Percentiles rank a stretch among this genome's conserved stretches.
phyloP scores from a whole-genome alignment of 2,329 filamentous ascomycete species.

The Ophiocordyceps australis region DNA sequence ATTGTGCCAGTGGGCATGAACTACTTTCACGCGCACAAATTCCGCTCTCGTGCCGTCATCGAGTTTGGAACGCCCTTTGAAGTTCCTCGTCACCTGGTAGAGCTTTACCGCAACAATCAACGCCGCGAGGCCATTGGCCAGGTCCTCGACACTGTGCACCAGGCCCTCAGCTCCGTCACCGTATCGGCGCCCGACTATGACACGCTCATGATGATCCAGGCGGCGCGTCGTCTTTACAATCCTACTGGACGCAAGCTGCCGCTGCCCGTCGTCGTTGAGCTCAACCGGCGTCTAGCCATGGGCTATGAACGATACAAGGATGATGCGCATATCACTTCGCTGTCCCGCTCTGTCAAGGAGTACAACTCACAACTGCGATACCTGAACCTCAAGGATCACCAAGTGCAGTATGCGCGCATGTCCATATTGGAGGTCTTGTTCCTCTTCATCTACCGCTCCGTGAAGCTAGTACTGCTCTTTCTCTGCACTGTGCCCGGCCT shows the following conservation, averaged over 20 bases:
- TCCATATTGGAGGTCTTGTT: constrained; percentile 58
- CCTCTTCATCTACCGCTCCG: constrained; percentile 61
- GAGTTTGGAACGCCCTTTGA: constrained; percentile 88
- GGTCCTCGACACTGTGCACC: constrained; percentile 72
- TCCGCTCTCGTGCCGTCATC: constrained; percentile 84
- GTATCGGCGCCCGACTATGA: constrained; percentile 90
- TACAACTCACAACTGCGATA: constrained; percentile 82
- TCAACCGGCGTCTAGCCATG: constrained; percentile 78
- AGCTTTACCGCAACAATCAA: constrained; percentile 69
- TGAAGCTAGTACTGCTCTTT: constrained; percentile 59
- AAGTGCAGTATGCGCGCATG: constrained; percentile 81
- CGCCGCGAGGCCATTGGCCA: constrained; percentile 74
- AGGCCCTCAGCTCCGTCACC: constrained; percentile 72
- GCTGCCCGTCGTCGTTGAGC: constrained; percentile 78
- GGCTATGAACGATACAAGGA: constrained; percentile 89
- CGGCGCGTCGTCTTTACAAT: constrained; percentile 82
- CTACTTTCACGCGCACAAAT: constrained; percentile 98
- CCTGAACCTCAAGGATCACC: constrained; percentile 79
- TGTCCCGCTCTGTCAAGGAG: constrained; percentile 57
- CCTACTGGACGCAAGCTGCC: constrained; percentile 87
- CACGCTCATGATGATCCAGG: constrained; percentile 92
- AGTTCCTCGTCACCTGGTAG: constrained; percentile 63
- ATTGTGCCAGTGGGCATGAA: constrained; percentile 98
- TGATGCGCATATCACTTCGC: constrained; percentile 60
- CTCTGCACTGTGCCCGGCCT: constrained; percentile 74